Base-by-base conservation (phyloP, 352 stramenopile species). In the Globisporangium megalacanthum region DNA sequence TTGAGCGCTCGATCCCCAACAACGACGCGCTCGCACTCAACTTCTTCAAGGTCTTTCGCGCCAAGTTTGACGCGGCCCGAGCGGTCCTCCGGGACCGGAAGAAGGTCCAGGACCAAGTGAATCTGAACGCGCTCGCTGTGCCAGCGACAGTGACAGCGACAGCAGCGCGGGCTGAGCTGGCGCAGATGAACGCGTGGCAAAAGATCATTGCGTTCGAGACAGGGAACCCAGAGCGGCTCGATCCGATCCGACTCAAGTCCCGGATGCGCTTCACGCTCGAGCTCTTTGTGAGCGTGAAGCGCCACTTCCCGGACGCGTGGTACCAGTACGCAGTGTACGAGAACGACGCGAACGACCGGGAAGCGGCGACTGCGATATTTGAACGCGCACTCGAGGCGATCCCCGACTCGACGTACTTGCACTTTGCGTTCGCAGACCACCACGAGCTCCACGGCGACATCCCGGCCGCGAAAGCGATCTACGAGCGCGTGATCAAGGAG, bases 21-120 rank as follows among this genome's bases (percentile, higher is more conserved):
- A 95, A 95, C 62, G 86, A 95, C 13, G 79, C 77, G 14, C 69
- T 95, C 3, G 80, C 82, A 22, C 77, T 86, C 39, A 95, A 94
- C 62, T 92, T 94, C 49, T 94, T 95, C 65, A 95, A 95, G 60
- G 79, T 90, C 4, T 90, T 95, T 37, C 69, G 86, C 17, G 82
- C 76, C 5, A 93, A 93, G 52, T 89, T 95, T 60, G 86, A 95
- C 53, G 77, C 83, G 1, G 72, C 84, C 25, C 79, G 83, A 10
- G 81, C 83, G 1, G 85, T 95, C 46, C 61, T 94, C 44, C 71
- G 80, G 59, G 83, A 95, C 61, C 80, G 86, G 42, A 95, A 94
- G 72, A 89, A 89, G 52, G 68, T 95, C 4, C 88, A 83, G 35
- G 83, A 95, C 22, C 63, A 68, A 33, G 64, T 95, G 33, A 92